Conservation (phyloP, 1,139 yeast species). For the Insectozyma bohioensis region DNA sequence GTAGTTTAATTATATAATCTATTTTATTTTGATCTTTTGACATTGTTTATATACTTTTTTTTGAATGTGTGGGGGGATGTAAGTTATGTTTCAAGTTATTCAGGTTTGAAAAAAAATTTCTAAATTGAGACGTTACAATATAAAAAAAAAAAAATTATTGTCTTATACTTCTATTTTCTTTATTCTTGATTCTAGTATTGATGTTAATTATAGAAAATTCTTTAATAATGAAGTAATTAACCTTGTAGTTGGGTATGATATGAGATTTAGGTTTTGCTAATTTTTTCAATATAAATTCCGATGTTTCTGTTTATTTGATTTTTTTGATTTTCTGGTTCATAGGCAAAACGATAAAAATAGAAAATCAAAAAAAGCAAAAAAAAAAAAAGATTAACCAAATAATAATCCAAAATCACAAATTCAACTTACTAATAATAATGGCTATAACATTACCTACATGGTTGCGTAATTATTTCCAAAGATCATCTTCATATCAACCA, state of each 20-base stretch:
- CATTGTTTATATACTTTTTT: neutral
- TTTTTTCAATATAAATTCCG: too few species aligned
- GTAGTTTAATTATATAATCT: conserved; percentile 10
- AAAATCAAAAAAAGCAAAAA: neutral
- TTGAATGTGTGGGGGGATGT: neutral
- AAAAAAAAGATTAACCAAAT: neutral
- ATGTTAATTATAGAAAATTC: too few species aligned
- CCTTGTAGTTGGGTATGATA: too few species aligned
- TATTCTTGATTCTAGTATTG: neutral
- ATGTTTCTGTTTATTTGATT: neutral
- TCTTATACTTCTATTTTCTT: too few species aligned
- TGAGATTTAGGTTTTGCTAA: too few species aligned
- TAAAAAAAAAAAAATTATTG: too few species aligned
- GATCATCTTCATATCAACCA: conserved; percentile 4
- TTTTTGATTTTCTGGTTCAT: too few species aligned
- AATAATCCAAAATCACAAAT: too few species aligned
- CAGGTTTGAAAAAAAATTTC: conserved; percentile 2
- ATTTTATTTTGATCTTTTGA: conserved; percentile 2
- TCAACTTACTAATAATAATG: too few species aligned
- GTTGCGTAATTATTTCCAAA: conserved; percentile 6
- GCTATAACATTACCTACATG: conserved; percentile 7
- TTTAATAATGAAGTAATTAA: too few species aligned
- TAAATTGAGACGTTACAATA: conserved; percentile 6
- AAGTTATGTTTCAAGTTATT: too few species aligned
- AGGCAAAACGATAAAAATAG: neutral